Evolutionary conservation across 345 rosid species (phyloP).

Genomic region (Hibiscus tridactylites): DNA sequence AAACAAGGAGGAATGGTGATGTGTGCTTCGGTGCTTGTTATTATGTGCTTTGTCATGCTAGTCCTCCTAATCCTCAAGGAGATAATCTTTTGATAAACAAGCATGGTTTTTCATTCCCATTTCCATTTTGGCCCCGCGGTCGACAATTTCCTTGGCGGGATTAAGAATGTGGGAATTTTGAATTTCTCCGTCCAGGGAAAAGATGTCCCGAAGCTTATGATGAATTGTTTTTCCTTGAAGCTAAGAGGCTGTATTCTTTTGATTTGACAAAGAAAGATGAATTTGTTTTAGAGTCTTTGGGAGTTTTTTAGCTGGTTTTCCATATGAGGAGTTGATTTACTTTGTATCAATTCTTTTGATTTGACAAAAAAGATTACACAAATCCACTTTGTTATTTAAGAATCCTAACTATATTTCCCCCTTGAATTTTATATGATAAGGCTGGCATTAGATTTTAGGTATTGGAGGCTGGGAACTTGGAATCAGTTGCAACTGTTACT

Average conservation of each 20-base stretch:
- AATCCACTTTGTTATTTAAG: not conserved
- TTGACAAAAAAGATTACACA: conserved; percentile 9
- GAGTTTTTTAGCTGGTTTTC: not conserved
- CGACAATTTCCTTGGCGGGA: not conserved
- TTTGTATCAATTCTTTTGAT: conserved; percentile 14
- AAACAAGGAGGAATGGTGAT: no score
- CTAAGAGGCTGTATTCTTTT: not conserved
- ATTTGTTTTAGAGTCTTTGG: conserved; percentile 1
- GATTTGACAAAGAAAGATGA: not conserved
- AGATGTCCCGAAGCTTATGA: not conserved
- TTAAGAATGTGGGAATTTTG: conserved; percentile 12
- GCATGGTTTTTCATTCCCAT: no score
- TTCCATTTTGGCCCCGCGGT: not conserved
- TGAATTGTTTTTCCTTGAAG: conserved; percentile 4
- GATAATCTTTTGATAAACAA: conserved; percentile 3
- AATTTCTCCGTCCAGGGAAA: not conserved
- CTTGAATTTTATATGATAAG: not conserved
- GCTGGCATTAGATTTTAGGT: not conserved
- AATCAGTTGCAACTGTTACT: no score
- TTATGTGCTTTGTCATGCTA: no score
- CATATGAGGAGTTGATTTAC: conserved; percentile 1
- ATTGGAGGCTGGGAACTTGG: no score
- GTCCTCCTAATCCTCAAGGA: conserved; percentile 24
- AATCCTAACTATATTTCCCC: not conserved
- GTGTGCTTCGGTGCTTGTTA: no score